A percentile compares a stretch with the other conserved stretches of the same genome.
These are phyloP conservation scores for Eucalyptus sp. DNA, from an alignment of 345 rosid genomes.

Conservation along the genomic window DNA sequence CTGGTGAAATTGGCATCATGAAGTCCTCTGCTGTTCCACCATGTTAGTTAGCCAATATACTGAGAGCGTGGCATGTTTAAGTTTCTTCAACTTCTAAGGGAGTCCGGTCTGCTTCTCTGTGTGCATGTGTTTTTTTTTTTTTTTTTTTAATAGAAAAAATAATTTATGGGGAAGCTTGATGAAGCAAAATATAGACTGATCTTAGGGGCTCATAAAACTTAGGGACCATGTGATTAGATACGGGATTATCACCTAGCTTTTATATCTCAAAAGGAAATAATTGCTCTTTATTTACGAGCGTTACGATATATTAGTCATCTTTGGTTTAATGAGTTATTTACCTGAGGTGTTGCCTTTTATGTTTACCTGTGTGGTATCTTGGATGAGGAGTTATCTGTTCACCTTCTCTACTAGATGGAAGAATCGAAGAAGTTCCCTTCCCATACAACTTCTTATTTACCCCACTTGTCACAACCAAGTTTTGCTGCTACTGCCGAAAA, in stretches of 20 bases:
- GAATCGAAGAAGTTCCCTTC: slow-evolving; percentile 38
- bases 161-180: background rate
- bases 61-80: background rate
- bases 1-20: background rate
- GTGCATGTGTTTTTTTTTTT: too few relatives aligned
- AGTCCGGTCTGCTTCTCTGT: background rate
- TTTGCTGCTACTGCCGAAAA: slow-evolving; percentile 19
- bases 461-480: slow-evolving; percentile 36
- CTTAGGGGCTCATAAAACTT: background rate
- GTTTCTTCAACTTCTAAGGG: background rate
- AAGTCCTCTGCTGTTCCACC: background rate
- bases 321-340: background rate
- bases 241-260: background rate
- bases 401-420: slow-evolving; percentile 48
- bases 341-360: background rate
- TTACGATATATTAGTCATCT: background rate
- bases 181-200: background rate
- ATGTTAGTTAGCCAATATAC: background rate
- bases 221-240: background rate
- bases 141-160: too few relatives aligned
- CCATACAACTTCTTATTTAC: slow-evolving; percentile 24
- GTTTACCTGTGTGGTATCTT: background rate
- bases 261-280: background rate
- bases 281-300: background rate
- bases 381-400: background rate